Percentiles rank a stretch among this genome's conserved stretches.
These are phyloP conservation scores for Brachypodium distachyon DNA, from an alignment of 202 grass and related monocot species.

Conservation along the genomic window DNA sequence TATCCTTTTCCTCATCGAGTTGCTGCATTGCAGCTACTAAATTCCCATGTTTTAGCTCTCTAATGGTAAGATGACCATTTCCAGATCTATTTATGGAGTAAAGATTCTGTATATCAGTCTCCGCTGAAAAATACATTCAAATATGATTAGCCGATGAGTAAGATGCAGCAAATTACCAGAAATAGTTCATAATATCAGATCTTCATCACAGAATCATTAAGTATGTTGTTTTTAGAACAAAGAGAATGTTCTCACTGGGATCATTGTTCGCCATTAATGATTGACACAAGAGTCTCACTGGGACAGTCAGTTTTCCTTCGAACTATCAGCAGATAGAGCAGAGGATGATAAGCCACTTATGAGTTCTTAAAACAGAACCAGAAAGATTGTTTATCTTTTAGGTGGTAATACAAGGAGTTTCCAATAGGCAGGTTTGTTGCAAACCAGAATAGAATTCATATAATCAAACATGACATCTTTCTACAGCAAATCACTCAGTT, in stretches of 20 bases:
- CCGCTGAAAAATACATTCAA: constrained; percentile 60
- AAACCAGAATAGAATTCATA: neutral
- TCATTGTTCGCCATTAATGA: too few relatives aligned
- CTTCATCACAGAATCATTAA: neutral
- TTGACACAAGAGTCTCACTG: too few relatives aligned
- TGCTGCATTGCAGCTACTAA: constrained; percentile 96
- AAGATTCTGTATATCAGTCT: constrained; percentile 99
- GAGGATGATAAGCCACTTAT: neutral
- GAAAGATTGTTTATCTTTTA: neutral
- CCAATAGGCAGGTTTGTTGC: neutral
- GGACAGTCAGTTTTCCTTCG: neutral
- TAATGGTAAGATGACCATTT: constrained; percentile 83
- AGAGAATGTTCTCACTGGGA: neutral
- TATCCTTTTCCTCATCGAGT: constrained; percentile 96
- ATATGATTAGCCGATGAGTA: constrained; percentile 15
- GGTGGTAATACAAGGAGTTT: neutral
- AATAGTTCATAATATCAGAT: neutral
- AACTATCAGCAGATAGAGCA: neutral
- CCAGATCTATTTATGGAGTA: constrained; percentile 98
- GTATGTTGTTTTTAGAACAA: neutral
- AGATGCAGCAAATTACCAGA: neutral
- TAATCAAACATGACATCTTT: neutral
- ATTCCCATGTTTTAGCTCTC: constrained; percentile 95
- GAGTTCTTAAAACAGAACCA: neutral
- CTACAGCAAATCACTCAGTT: neutral